Conservation (phyloP, 2,329 filamentous ascomycete species). For the Colletotrichum sp. region DNA sequence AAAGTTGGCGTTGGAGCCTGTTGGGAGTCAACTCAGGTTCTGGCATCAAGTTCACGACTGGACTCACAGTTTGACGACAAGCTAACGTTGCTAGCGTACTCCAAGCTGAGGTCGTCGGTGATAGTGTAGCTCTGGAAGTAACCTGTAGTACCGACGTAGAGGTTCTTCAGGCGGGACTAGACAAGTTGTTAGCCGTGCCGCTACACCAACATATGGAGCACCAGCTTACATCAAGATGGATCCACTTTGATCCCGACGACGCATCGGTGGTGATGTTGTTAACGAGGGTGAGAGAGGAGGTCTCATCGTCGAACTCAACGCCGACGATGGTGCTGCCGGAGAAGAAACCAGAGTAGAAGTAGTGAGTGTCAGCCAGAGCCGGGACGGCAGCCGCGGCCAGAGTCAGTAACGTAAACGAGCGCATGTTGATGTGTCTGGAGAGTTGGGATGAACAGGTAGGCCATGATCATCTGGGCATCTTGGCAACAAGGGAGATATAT, state of each 20-base stretch:
- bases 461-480: background rate
- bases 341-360: constrained; percentile 12
- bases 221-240: constrained; percentile 22
- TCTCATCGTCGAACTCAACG: constrained; percentile 28
- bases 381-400: background rate
- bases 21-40: background rate
- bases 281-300: constrained; percentile 24
- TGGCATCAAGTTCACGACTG: background rate
- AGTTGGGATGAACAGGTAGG: background rate
- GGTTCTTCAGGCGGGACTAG: constrained; percentile 8
- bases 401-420: background rate
- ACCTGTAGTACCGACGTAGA: constrained; percentile 5
- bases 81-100: constrained; percentile 8
- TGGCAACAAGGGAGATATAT: background rate
- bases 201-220: too few species aligned
- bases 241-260: constrained; percentile 22
- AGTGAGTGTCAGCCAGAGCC: background rate
- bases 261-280: constrained; percentile 25
- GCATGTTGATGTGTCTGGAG: background rate
- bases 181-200: accelerated
- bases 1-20: constrained; percentile 20
- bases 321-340: background rate
- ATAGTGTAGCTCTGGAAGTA: constrained; percentile 11
- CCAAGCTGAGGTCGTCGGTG: constrained; percentile 2
- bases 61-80: constrained; percentile 18